phyloP scores from a whole-genome alignment of 495 filamentous ascomycete species.

The Aspergillus incahuasiensis region DNA sequence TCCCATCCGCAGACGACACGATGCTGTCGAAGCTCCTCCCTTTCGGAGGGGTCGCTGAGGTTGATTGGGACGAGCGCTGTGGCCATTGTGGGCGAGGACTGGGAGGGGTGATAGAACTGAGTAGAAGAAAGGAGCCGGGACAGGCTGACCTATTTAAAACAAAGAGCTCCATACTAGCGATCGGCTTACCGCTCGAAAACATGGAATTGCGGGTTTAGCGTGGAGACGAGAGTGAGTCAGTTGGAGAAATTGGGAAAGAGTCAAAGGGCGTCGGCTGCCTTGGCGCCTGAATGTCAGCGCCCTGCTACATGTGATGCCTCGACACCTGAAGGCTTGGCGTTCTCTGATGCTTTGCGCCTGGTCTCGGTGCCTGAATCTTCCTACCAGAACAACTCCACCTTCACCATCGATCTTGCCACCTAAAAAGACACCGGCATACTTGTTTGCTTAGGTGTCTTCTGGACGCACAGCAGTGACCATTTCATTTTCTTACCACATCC shows the following conservation, averaged over 20 bases:
- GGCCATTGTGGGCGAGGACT: neutral
- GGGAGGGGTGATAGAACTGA: neutral
- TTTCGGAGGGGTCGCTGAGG: constrained; percentile 16
- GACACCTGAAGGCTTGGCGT: neutral
- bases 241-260: neutral
- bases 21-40: constrained; percentile 21
- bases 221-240: neutral
- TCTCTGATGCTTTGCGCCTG: neutral
- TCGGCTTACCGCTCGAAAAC: neutral
- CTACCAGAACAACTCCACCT: neutral
- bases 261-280: neutral
- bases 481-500: too few relatives aligned
- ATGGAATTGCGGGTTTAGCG: neutral
- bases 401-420: neutral
- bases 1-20: constrained; percentile 26
- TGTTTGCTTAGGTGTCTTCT: too few relatives aligned
- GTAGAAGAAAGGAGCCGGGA: neutral
- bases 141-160: neutral
- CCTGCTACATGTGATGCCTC: too few relatives aligned
- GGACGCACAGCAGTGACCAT: too few relatives aligned
- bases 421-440: too few relatives aligned
- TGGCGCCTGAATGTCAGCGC: neutral
- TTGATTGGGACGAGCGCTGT: constrained; percentile 23
- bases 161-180: neutral
- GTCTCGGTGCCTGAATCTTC: neutral